Evolutionary conservation across 495 filamentous ascomycete genomes (phyloP), one percentile per base, ranked within the genome.

Genomic region (Chaetomium tenue): DNA sequence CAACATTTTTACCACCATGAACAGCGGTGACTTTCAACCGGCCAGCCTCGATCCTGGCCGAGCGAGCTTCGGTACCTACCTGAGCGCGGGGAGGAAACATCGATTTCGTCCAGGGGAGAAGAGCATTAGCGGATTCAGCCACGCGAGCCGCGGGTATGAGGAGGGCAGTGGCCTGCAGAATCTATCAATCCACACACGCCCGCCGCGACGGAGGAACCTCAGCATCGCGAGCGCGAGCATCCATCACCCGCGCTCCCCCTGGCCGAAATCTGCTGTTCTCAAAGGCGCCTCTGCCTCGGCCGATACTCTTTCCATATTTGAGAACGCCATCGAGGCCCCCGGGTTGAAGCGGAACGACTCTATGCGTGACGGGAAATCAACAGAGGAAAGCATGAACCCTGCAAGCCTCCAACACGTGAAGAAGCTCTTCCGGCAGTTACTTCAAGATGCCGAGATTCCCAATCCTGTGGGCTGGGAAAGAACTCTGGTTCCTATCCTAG

Each of bases 321-420:
- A 81, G 16, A 42, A n/a, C 22, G 59, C 16, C 37, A 23, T 77
- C 33, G 72, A 72, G 2, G 63, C 57, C 22, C 64, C 75, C 1
- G 71, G 69, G 52, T 82, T 91, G 72, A 89, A 87, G 16, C 83
- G 91, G 70, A 96, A 91, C 72, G 89, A 91, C 13, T 93, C 94
- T 2, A 91, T 95, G 85, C 87, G 85, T 68, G 91, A 93, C 25
- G 81, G 83, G 11, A 87, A 83, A 56, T 85, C 88, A 16, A 87
- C 92, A 2, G 86, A 87, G 13, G 78, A 92, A 44, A 91, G 96
- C 67, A 78, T 99, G 58, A 97, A 95, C 60, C 84, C 86, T 60
- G 89, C 91, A 18, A 96, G 94, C 68, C 72, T 97, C 60, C 84
- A 92, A 66, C 95, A 99, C 76, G 91, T 97, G 22, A 87, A 87